phyloP scores from a whole-genome alignment of 345 rosid genomes.

The Hypericum perforatum region DNA sequence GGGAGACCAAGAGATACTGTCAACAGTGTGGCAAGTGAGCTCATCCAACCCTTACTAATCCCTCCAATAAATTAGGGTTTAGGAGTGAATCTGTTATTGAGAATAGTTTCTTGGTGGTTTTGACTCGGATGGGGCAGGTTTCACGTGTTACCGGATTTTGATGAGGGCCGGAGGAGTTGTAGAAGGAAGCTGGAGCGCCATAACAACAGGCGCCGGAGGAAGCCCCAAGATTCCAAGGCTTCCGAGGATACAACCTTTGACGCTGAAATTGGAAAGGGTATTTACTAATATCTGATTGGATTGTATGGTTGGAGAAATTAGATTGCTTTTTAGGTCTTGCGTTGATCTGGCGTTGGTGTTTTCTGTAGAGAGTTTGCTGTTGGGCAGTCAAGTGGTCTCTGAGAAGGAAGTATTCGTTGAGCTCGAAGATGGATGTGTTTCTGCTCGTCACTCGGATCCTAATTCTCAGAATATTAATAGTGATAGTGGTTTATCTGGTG shows the following conservation, averaged over 20 bases:
- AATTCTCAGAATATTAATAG: slow-evolving; percentile 37
- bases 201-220: slow-evolving; percentile 70
- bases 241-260: slow-evolving; percentile 35
- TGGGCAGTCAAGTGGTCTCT: slow-evolving; percentile 22
- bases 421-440: slow-evolving; percentile 45
- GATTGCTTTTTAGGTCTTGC: neutral
- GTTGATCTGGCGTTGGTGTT: neutral
- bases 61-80: too few relatives aligned
- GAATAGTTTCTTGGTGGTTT: neutral
- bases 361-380: too few relatives aligned
- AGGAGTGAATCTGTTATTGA: slow-evolving; percentile 5
- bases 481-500: slow-evolving; percentile 44
- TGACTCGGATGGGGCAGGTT: slow-evolving; percentile 41
- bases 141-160: slow-evolving; percentile 74
- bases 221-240: slow-evolving; percentile 36
- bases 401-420: slow-evolving; percentile 54
- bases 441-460: slow-evolving; percentile 37
- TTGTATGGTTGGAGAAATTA: neutral
- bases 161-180: slow-evolving; percentile 89
- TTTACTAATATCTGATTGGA: slow-evolving; percentile 4
- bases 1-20: slow-evolving; percentile 79
- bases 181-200: slow-evolving; percentile 91
- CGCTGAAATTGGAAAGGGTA: slow-evolving; percentile 64
- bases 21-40: slow-evolving; percentile 98
- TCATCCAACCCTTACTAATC: neutral